Conservation (phyloP, 106 monocot species). For the Allium fistulosum region DNA sequence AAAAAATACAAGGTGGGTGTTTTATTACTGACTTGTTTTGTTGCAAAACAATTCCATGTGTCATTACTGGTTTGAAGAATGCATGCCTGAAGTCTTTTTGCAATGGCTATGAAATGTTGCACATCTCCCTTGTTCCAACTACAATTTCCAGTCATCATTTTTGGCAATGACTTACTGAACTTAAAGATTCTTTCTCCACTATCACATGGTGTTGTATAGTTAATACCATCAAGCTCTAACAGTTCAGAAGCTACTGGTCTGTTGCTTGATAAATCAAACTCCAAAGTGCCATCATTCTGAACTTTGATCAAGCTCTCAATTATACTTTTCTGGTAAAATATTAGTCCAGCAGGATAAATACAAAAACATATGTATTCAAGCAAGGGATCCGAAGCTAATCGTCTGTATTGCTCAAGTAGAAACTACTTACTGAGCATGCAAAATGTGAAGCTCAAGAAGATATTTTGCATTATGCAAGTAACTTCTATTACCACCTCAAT, state of each 20-base stretch:
- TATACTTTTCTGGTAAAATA: slow-evolving; percentile 48
- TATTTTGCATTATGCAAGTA: too few relatives aligned
- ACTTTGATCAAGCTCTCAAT: slow-evolving; percentile 70
- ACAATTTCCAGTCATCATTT: slow-evolving; percentile 82
- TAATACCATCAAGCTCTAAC: slow-evolving; percentile 65
- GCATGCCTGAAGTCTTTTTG: slow-evolving; percentile 85
- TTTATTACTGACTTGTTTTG: too few relatives aligned
- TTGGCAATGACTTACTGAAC: slow-evolving; percentile 54
- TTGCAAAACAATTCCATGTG: too few relatives aligned
- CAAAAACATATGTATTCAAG: not conserved
- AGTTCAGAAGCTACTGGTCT: slow-evolving; percentile 77
- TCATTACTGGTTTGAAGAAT: slow-evolving; percentile 3
- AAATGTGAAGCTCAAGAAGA: not conserved
- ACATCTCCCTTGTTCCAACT: slow-evolving; percentile 98
- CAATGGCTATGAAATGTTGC: slow-evolving; percentile 90
- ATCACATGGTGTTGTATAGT: slow-evolving; percentile 15
- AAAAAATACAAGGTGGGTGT: too few relatives aligned
- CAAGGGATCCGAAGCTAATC: not conserved
- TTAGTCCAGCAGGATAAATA: not conserved
- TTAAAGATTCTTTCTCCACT: slow-evolving; percentile 16
- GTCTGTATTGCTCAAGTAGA: not conserved
- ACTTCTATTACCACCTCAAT: too few relatives aligned
- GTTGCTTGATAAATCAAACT: slow-evolving; percentile 50
- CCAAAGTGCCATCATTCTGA: slow-evolving; percentile 76
- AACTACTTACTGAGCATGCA: not conserved